phyloP scores from a whole-genome alignment of 257 asterid species.

The Asclepias syriaca region DNA sequence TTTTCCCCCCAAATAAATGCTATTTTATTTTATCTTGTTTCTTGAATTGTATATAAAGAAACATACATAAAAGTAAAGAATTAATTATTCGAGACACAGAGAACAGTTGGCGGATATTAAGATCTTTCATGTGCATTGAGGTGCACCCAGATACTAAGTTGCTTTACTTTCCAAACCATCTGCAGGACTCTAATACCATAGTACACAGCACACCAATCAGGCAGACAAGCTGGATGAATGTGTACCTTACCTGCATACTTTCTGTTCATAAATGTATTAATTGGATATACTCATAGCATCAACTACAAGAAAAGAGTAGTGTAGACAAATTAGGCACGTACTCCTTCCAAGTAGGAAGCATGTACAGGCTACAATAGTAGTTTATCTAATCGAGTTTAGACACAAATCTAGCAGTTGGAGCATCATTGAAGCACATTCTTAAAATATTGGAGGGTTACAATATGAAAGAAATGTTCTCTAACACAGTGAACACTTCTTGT shows the following conservation, averaged over 20 bases:
- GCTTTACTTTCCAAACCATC: background rate
- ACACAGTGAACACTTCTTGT: background rate
- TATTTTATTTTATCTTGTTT: background rate
- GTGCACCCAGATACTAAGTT: background rate
- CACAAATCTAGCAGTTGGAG: background rate
- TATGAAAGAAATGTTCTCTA: background rate
- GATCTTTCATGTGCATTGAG: background rate
- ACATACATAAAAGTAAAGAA: background rate
- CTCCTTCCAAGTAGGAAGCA: background rate
- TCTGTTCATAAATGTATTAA: background rate
- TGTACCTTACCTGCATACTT: background rate
- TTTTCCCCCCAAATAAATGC: background rate
- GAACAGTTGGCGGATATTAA: background rate
- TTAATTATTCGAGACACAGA: background rate
- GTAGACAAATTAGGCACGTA: no score
- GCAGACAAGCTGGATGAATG: background rate
- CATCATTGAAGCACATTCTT: background rate
- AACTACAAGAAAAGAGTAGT: background rate
- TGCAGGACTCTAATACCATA: background rate
- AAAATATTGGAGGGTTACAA: background rate
- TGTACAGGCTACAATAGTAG: background rate
- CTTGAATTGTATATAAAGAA: background rate
- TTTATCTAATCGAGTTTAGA: background rate
- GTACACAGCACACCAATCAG: background rate
- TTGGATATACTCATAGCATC: background rate